Evolutionary conservation across 1,284 basidiomycete species (phyloP).

Genomic region (Meira miltonrushii): DNA sequence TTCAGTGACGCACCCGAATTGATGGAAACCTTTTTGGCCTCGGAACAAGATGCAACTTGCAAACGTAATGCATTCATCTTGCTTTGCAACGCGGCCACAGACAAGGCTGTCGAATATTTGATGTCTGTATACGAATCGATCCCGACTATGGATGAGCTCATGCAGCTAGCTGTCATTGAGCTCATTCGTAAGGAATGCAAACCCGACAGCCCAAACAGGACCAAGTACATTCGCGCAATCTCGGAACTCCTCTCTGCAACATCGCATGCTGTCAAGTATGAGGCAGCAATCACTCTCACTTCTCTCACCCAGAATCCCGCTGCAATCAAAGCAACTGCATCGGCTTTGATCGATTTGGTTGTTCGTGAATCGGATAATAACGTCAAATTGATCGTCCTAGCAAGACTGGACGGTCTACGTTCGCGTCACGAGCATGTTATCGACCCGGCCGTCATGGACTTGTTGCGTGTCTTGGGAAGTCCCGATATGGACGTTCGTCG

Average conservation of each 20-base stretch:
- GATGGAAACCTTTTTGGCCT: constrained; percentile 93
- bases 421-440: constrained; percentile 84
- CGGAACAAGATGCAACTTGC: constrained; percentile 82
- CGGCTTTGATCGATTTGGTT: constrained; percentile 81
- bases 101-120: constrained; percentile 87
- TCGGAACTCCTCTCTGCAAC: constrained; percentile 88
- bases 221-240: constrained; percentile 87
- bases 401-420: constrained; percentile 78
- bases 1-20: constrained; percentile 96
- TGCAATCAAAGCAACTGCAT: constrained; percentile 90
- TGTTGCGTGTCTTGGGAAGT: constrained; percentile 83
- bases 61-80: constrained; percentile 97
- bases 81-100: constrained; percentile 79
- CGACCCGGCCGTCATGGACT: constrained; percentile 90
- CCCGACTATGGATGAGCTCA: constrained; percentile 76
- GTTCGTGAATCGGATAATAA: constrained; percentile 98
- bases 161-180: constrained; percentile 96
- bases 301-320: constrained; percentile 91
- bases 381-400: constrained; percentile 95
- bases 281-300: constrained; percentile 91
- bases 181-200: constrained; percentile 87
- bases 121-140: constrained; percentile 76
- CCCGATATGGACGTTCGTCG: constrained; percentile 94
- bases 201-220: constrained; percentile 61
- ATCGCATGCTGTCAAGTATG: constrained; percentile 94